phyloP scores from a whole-genome alignment of 768 basidiomycete genomes.

The Ephemerocybe angulata region DNA sequence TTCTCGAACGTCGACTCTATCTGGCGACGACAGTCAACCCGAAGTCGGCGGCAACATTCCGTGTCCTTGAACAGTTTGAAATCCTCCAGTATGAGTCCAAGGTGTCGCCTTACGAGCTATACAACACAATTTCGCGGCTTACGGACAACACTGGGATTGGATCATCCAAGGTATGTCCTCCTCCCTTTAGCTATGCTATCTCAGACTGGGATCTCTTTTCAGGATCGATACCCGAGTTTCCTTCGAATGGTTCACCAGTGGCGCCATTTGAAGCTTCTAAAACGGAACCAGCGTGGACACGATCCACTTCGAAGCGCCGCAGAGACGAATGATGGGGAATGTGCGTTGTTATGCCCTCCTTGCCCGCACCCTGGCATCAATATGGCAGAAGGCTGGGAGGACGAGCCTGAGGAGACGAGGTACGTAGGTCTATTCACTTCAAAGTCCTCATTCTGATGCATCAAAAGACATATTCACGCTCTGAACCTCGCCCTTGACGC shows the following conservation, averaged over 20 bases:
- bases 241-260: conserved; percentile 17
- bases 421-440: too few relatives aligned
- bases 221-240: conserved; percentile 21
- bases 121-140: conserved; percentile 18
- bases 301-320: conserved; percentile 9
- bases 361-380: conserved; percentile 22
- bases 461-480: too few relatives aligned
- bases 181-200: too few relatives aligned
- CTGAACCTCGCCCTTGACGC: too few relatives aligned
- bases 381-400: not conserved
- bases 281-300: conserved; percentile 18
- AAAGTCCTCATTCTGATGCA: too few relatives aligned
- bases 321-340: conserved; percentile 9
- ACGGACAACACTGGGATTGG: conserved; percentile 22
- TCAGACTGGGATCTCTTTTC: too few relatives aligned
- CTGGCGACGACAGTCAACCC: conserved; percentile 23
- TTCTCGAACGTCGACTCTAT: conserved; percentile 23
- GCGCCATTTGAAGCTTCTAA: conserved; percentile 16
- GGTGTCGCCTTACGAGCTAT: conserved; percentile 24
- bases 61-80: conserved; percentile 22
- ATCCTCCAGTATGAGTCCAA: conserved; percentile 28
- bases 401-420: not conserved
- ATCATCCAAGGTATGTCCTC: conserved; percentile 13
- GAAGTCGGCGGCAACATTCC: conserved; percentile 25
- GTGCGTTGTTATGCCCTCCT: conserved; percentile 18